These are phyloP conservation scores for Magnolia sinica DNA, from an alignment of 164 flowering plant species.

Conservation along the genomic window DNA sequence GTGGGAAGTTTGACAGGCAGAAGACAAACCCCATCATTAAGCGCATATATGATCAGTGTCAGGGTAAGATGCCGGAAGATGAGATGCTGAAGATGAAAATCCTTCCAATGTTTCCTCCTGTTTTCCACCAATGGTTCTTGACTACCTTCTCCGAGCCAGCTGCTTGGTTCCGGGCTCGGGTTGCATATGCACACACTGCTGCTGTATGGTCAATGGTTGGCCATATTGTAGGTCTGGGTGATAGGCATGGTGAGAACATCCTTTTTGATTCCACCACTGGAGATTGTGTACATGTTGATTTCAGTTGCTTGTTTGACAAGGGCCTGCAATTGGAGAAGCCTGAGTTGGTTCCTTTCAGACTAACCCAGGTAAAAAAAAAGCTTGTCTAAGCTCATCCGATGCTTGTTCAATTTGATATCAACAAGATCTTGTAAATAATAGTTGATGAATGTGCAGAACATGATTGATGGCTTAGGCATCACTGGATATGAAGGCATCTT, in stretches of 20 bases:
- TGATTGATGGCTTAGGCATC: slow-evolving; percentile 97
- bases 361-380: slow-evolving; percentile 76
- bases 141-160: slow-evolving; percentile 97
- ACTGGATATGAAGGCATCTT: slow-evolving; percentile 95
- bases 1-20: slow-evolving; percentile 94
- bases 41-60: slow-evolving; percentile 89
- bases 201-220: slow-evolving; percentile 99
- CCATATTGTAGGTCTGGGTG: slow-evolving; percentile 97
- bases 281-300: slow-evolving; percentile 99
- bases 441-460: slow-evolving; percentile 51
- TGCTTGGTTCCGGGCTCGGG: slow-evolving; percentile 96
- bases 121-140: slow-evolving; percentile 92
- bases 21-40: slow-evolving; percentile 93
- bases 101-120: slow-evolving; percentile 96
- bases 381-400: neutral
- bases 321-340: slow-evolving; percentile 97
- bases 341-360: slow-evolving; percentile 96
- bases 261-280: slow-evolving; percentile 99
- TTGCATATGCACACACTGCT: slow-evolving; percentile 95
- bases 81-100: slow-evolving; percentile 87
- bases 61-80: slow-evolving; percentile 79
- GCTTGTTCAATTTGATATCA: neutral
- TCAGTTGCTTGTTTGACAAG: slow-evolving; percentile 98
- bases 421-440: neutral
- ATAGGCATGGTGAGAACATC: slow-evolving; percentile 97